Base-by-base conservation (phyloP, 805 yeast genomes). In the Pichia sporocuriosa region DNA sequence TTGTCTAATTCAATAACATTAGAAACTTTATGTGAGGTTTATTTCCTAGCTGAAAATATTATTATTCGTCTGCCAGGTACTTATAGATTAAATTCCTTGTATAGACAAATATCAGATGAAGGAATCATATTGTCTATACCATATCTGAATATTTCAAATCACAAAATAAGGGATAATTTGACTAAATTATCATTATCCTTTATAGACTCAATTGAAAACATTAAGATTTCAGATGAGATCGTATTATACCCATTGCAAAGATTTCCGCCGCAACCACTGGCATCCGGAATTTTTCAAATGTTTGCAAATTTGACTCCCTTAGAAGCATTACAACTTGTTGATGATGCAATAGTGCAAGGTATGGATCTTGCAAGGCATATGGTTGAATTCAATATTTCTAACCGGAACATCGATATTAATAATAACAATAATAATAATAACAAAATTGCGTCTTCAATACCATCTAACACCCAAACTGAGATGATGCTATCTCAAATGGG, bases 401-500 rank as follows among this genome's bases (percentile, higher is more conserved):
- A n/a, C n/a, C n/a, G n/a, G n/a, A 26, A 26, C n/a, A 23, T 24
- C 24, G 20, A 26, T 28, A 9, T 15, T 15, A 36, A 21, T 24
- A 24, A 20, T 17, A 19, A 26, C 19, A 27, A 22, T 15, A 8
- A 31, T 17, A 20, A 12, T 28, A 13, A n/a, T 10, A 13, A 25
- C 21, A 4, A n/a, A 10, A 4, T 33, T 21, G 10, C 35, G 2
- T 22, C 34, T 4, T 23, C 24, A 3, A 15, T 22, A 8, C 11
- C 45, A 11, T 23, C 36, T 22, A 15, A 26, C n/a, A 26, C 29
- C 15, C 13, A 26, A 16, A 28, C 38, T 1, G 46, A 53, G 13
- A 30, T 52, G 6, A 50, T 53, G 34, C 36, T 59, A 27, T 46
- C 49, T 20, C 54, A 52, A 16, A 31, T 39, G 21, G 64, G 63